Evolutionary conservation across 2,329 filamentous ascomycete species (phyloP).

Genomic region (Drechslerella stenobrocha): DNA sequence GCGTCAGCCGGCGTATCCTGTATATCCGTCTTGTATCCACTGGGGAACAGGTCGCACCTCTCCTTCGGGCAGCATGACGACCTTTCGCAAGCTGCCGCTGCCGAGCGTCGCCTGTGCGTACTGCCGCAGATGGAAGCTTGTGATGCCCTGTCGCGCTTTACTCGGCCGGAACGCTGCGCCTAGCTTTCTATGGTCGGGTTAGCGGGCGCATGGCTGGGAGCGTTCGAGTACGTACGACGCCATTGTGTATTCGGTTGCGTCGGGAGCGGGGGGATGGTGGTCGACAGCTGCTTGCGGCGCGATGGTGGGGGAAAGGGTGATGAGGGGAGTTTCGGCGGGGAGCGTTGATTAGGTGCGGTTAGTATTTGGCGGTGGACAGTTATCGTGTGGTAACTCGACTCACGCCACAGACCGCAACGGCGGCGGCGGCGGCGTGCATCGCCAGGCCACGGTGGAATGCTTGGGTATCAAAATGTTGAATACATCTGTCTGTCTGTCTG

Average conservation of each 20-base stretch:
- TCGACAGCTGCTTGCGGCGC: neutral
- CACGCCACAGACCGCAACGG: neutral
- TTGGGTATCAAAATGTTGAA: neutral
- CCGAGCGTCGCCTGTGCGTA: slow-evolving; percentile 97
- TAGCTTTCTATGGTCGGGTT: slow-evolving; percentile 15
- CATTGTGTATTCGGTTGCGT: slow-evolving; percentile 15
- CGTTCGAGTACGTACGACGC: slow-evolving; percentile 32
- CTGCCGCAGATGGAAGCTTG: slow-evolving; percentile 90
- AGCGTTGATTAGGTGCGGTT: no score
- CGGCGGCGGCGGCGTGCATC: no score
- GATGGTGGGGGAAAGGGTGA: slow-evolving; percentile 5
- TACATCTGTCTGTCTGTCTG: neutral
- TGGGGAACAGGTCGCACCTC: slow-evolving; percentile 59
- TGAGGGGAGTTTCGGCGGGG: slow-evolving; percentile 4
- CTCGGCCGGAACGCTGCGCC: slow-evolving; percentile 72
- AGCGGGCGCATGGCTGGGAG: no score
- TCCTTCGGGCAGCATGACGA: slow-evolving; percentile 93
- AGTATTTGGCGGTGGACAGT: no score
- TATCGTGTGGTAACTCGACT: slow-evolving; percentile 33
- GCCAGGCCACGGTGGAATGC: neutral
- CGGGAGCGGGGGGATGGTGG: neutral
- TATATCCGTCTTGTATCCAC: neutral
- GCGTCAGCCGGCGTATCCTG: neutral
- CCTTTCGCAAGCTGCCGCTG: slow-evolving; percentile 90
- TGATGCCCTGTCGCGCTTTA: slow-evolving; percentile 79